phyloP scores from a whole-genome alignment of 1,284 basidiomycete species.

The Cutaneotrichosporon curvatum region DNA sequence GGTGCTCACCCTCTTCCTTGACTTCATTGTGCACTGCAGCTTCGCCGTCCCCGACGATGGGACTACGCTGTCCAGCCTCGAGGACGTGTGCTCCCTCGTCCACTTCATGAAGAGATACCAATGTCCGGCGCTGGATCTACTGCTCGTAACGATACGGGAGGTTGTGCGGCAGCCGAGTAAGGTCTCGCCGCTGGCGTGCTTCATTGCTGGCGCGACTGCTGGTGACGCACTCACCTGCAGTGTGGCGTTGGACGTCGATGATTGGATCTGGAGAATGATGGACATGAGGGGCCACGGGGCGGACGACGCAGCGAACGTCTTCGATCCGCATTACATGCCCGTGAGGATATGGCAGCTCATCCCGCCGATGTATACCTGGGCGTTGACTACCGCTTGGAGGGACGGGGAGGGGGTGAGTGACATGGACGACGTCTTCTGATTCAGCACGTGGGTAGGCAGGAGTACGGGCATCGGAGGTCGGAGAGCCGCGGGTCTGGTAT shows the following conservation, averaged over 20 bases:
- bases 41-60: constrained; percentile 13
- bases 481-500: no score
- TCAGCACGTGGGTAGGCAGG: no score
- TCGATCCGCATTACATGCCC: constrained; percentile 19
- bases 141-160: constrained; percentile 9
- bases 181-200: constrained; percentile 8
- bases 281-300: constrained; percentile 5
- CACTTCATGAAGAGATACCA: constrained; percentile 11
- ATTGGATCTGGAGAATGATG: constrained; percentile 19
- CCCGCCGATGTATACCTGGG: constrained; percentile 18
- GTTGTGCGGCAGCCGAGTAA: constrained; percentile 5
- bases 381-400: constrained; percentile 16
- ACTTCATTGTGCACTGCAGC: constrained; percentile 6
- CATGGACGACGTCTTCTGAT: no score
- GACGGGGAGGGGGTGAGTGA: constrained; percentile 8
- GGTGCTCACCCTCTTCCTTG: constrained; percentile 11
- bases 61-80: constrained; percentile 10
- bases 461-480: neutral
- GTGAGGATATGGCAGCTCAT: constrained; percentile 16
- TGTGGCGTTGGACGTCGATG: constrained; percentile 9
- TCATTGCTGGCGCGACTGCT: constrained; percentile 12
- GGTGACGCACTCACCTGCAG: constrained; percentile 15
- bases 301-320: constrained; percentile 9
- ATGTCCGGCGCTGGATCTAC: constrained; percentile 5
- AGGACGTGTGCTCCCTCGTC: constrained; percentile 3